Evolutionary conservation across 305 asterid genomes (phyloP).

Genomic region (Fraxinus sp.): DNA sequence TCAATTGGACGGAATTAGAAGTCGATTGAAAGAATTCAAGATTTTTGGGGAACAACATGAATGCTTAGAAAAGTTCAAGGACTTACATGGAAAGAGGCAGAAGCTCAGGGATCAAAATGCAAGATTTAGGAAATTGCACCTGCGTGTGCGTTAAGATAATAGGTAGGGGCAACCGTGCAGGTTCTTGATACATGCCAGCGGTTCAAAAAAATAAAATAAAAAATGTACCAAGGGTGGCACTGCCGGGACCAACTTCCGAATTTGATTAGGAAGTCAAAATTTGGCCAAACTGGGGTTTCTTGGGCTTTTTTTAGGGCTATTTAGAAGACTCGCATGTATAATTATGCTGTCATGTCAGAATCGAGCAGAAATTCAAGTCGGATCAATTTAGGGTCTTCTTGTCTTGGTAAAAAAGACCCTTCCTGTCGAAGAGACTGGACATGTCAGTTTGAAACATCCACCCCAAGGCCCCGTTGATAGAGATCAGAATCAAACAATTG

Average conservation of each 20-base stretch:
- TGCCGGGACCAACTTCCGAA: neutral
- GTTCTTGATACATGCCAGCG: neutral
- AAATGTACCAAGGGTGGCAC: neutral
- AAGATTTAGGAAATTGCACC: neutral
- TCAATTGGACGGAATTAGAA: neutral
- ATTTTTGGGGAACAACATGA: neutral
- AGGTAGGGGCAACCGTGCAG: neutral
- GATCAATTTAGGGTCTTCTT: neutral
- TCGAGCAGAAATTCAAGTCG: neutral
- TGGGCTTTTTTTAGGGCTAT: neutral
- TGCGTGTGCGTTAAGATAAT: too few species aligned
- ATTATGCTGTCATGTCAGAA: neutral
- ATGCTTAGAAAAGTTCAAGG: neutral
- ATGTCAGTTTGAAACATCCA: too few species aligned
- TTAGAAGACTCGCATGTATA: neutral
- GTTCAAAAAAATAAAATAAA: too few species aligned
- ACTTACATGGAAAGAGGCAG: neutral
- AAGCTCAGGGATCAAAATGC: neutral
- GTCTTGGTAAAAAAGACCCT: neutral
- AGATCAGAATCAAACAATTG: rapidly evolving
- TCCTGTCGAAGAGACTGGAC: neutral
- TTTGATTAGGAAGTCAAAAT: neutral
- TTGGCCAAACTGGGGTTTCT: neutral
- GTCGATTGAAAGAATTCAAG: neutral
- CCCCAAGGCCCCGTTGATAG: neutral